Base-by-base conservation (phyloP, 2,329 filamentous ascomycete species). In the Daldinia eschscholtzii region DNA sequence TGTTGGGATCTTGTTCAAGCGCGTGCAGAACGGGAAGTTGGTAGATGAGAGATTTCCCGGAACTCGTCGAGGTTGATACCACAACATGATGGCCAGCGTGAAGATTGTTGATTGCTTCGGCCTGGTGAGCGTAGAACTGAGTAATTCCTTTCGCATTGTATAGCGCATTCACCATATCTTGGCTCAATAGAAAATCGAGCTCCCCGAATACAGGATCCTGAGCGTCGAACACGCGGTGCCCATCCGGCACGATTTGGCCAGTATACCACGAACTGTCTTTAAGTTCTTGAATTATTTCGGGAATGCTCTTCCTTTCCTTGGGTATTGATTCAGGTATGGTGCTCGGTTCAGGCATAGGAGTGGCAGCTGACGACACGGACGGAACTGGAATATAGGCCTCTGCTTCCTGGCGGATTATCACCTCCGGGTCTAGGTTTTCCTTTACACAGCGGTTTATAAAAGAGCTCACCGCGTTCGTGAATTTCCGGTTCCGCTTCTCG, bases 41-140 rank as follows among this genome's bases (percentile, higher is more conserved):
- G 76, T 98, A 99, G 68, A 99, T 98, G n/a, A 99, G 83, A 5
- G 94, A 98, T 80, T 99, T 99, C 10, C 96, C 96, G 0, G 96
- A 99, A 77, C 93, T 97, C 0, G 96, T 99, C 0, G 95, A 97
- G 0, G 96, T 99, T 1, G 94, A 91, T 1, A 99, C 91, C 58
- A 99, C 95, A 13, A 98, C 93, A 78, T 98, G 90, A 41, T 91
- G 88, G 0, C 94, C 95, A 2, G 91, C 88, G 63, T 95, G 86
- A 1, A 99, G 83, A 67, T 91, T 89, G 76, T 99, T 99, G 74
- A 99, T 93, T 0, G 96, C 96, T 80, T 97, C 93, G 0, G 94
- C 90, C 80, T 99, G 96, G 79, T 99, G 96, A 0, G 93, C 90
- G 76, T 97, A 99, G 41, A 99, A 87, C 65, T 91, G 87, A 0